Evolutionary conservation across 176 grass and related monocot species (phyloP), one percentile per base, ranked within the genome.

Genomic region (Bromus sterilis): DNA sequence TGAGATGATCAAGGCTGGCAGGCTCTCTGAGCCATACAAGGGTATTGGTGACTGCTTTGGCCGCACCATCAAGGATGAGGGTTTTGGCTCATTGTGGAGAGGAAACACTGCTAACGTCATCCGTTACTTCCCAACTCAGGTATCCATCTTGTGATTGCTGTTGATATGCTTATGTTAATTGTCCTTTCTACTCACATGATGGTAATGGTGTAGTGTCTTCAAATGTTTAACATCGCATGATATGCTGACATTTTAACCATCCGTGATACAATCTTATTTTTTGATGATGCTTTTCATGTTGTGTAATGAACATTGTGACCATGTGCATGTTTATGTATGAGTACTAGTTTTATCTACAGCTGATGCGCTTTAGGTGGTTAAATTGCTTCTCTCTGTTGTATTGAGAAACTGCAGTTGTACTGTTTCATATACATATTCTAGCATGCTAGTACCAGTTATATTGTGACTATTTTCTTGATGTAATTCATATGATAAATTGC

Each of bases 61-160:
- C 0, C 87, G 95, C 43, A 98, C 95, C 18, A 91, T 98, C n/a
- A 91, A 80, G 56, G 95, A 98, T 49, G 95, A 98, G 49, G 95
- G 95, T 80, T 68, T 85, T 39, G 2, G 28, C 12, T 93, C 95
- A 42, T 25, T 98, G 24, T 98, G 95, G 95, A 94, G 95, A 83
- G 86, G 95, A 10, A 98, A 98, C 74, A 94, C 88, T 59, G 92
- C 88, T 6, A 98, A 98, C 42, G 95, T 98, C 15, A 92, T 98
- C 36, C 95, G 95, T 46, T 98, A 98, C 85, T 98, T 98, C 78
- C 95, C 95, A 23, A 98, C 95, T 71, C 95, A 98, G 95, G 95
- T 94, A 71, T 2, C 14, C 9, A 6, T 30, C 14, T 35, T 53
- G 5, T 4, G 2, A 0, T 48, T 28, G 31, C 3, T 36, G 9